Base-by-base conservation (phyloP, 192 early-diverging fungal species). In the Mortierella claussenii region DNA sequence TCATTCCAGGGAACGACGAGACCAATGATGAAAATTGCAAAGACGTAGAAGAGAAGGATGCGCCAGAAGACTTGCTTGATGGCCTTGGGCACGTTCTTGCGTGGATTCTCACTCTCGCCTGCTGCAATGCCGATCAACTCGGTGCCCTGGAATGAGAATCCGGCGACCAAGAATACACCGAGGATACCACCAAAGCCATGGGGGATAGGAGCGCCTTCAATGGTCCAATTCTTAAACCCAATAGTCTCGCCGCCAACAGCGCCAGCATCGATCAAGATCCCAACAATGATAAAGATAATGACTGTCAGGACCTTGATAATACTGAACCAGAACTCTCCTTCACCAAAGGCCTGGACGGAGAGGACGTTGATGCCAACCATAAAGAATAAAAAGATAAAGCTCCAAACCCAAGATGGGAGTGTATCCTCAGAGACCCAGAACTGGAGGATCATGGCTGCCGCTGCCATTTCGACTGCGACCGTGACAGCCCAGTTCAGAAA, bases 101-200 rank as follows among this genome's bases (percentile, higher is more conserved):
- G 59, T 26, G 73, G 80, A 73, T 94, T 94, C 30, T 83, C 85
- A 55, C 88, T 89, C 80, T 98, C 96, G 55, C 94, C 96, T 17
- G 94, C 94, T 20, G 94, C 92, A 44, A 98, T 88, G 53, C 94
- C 96, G 40, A 96, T 90, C 20, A 98, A 82, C 69, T 98, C 96
- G 5, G 96, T 94, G 10, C 94, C 94, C 78, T 91, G 90, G 75
- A 93, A 93, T 30, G 94, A 90, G 73, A 94, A 96, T 23, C 89
- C 91, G 17, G 95, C 94, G 3, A 87, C 84, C 60, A 92, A 82
- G 58, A 95, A 90, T 0, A 86, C 82, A 68, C 82, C 86, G 28
- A 92, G 56, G 27, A 92, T 83, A n/a, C 90, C 92, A 26, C 85
- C 79, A 52, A 88, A 81, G 23, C 83, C 81, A 36, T 83, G 84